Percentiles rank a stretch among this genome's conserved stretches.
Conservation (phyloP, 176 grass and related monocot species). For the Aegilops longissima region DNA sequence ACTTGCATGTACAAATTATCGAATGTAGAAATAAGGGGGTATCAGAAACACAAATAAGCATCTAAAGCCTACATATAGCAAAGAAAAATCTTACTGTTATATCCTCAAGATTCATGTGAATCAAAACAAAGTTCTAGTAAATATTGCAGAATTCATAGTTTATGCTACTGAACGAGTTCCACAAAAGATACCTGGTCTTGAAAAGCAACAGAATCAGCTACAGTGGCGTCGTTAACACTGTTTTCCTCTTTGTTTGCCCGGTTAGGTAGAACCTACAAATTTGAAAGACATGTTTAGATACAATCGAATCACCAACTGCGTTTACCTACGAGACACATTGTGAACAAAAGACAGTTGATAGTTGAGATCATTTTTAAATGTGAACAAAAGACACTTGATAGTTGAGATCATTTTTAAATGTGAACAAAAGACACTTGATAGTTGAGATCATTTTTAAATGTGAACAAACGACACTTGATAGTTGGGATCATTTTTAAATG, state of each 20-base stretch:
- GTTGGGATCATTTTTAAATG: not conserved
- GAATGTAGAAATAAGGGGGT: not conserved
- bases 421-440: too few species aligned
- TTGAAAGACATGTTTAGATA: conserved; percentile 25
- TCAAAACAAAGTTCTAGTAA: not conserved
- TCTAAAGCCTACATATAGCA: not conserved
- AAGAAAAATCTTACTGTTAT: not conserved
- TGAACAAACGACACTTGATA: not conserved
- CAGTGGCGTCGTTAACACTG: conserved; percentile 40
- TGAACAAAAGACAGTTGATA: not conserved
- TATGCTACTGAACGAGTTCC: conserved; percentile 6
- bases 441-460: not conserved
- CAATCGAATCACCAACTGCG: not conserved
- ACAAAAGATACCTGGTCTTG: conserved; percentile 62
- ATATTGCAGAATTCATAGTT: not conserved
- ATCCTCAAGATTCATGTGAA: not conserved
- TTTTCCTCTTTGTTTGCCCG: conserved; percentile 59
- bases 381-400: too few species aligned
- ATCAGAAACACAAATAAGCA: not conserved
- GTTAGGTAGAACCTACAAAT: conserved; percentile 44
- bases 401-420: too few species aligned
- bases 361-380: too few species aligned
- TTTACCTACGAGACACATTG: not conserved
- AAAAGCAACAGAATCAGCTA: conserved; percentile 61
- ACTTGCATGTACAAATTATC: not conserved